Percentiles rank a stretch among this genome's conserved stretches.
Conservation (phyloP, 83 land plant species). For the Diphasiastrum complanatum region DNA sequence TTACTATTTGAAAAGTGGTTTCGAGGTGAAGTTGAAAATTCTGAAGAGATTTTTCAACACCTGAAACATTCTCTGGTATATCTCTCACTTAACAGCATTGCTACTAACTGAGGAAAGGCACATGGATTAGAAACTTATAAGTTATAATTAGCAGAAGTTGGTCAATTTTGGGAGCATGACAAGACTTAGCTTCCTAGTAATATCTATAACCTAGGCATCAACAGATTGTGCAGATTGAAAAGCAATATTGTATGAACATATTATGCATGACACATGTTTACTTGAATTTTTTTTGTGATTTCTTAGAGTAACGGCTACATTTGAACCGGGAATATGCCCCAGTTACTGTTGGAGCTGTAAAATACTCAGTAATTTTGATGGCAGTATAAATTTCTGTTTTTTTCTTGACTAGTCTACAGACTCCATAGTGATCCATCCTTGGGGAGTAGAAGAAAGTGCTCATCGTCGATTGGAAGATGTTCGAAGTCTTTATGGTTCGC, state of each 20-base stretch:
- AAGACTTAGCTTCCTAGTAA: conserved; percentile 4
- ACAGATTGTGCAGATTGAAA: no score
- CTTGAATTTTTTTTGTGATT: no score
- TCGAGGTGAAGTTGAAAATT: conserved; percentile 60
- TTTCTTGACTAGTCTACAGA: conserved; percentile 46
- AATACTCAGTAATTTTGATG: not conserved
- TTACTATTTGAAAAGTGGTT: conserved; percentile 82
- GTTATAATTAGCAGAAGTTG: not conserved
- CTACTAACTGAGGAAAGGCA: not conserved
- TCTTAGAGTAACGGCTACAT: no score
- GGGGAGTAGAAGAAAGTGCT: conserved; percentile 52
- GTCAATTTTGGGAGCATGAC: not conserved
- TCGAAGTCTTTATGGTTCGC: conserved; percentile 49
- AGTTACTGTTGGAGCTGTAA: no score
- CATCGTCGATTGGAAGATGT: conserved; percentile 34
- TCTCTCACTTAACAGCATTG: not conserved
- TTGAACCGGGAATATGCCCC: no score
- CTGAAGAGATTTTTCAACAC: conserved; percentile 28
- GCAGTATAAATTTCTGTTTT: conserved; percentile 12
- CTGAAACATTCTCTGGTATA: conserved; percentile 60
- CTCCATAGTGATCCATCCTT: conserved; percentile 52
- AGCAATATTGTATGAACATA: no score
- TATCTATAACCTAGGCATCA: no score
- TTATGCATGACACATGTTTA: no score
- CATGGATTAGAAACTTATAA: not conserved